Evolutionary conservation across 73 alveolate species (phyloP), one percentile per base, ranked within the genome.

Genomic region (Paramecium caudatum): DNA sequence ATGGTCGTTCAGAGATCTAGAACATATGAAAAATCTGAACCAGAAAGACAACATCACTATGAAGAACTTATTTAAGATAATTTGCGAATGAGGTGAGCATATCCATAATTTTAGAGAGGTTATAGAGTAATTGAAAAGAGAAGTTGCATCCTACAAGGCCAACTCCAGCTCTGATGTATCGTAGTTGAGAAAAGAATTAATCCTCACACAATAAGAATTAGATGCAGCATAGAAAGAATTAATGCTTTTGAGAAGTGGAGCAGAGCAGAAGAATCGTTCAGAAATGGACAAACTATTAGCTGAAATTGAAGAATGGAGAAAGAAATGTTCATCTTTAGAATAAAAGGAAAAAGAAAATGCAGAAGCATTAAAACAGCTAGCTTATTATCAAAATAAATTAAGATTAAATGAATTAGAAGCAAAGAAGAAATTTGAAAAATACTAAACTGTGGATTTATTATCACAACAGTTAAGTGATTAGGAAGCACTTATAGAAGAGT

Each of bases 351-450:
- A 65, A 36, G 83, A 30, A 32, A 65, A 65, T 65, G 83, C 83
- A 3, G 88, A 36, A 45, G 17, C 17, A 16, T 37, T 74, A 27
- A 74, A 74, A 43, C 45, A 74, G 47, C 65, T 74, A 21, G 47
- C 43, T 45, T 74, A 41, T 43, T 74, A 74, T 74, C 16, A 41
- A 39, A 43, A 43, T 37, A 74, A 43, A 74, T 36, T 37, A 13
- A 39, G 43, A 45, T 19, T 74, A 45, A 41, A 15, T 43, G 88
- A 74, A 39, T 37, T 23, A 12, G 88, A 74, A 19, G 69, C 88
- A 39, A 74, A 74, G 10, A 74, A 74, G 88, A 74, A 74, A 41
- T 74, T 37, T 74, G 80, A 55, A 10, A 55, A 55, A 23, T 55
- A 55, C 30, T 12, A 55, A 55, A 7, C 46, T 19, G 80, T 55